A percentile compares a stretch with the other conserved stretches of the same genome.
Evolutionary conservation across 805 yeast genomes (phyloP).

Genomic region (Kluyveromyces aestuarii): DNA sequence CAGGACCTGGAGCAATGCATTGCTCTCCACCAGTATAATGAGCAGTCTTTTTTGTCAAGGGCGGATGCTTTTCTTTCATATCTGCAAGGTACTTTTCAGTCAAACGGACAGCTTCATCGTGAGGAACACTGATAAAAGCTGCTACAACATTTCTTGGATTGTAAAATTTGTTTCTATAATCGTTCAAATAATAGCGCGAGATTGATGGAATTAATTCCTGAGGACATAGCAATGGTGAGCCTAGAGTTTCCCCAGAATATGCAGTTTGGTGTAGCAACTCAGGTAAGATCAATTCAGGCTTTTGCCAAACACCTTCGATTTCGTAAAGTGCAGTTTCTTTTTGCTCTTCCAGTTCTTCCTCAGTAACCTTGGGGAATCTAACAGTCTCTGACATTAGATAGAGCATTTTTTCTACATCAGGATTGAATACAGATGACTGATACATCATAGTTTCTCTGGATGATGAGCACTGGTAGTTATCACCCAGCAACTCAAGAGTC

Average conservation of each 20-base stretch:
- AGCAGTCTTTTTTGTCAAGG: slow-evolving; percentile 30
- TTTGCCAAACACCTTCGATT: slow-evolving; percentile 69
- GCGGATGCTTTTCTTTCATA: slow-evolving; percentile 33
- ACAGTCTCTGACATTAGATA: slow-evolving; percentile 71
- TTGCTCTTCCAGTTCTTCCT: slow-evolving; percentile 66
- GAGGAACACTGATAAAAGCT: slow-evolving; percentile 80
- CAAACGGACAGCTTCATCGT: slow-evolving; percentile 55
- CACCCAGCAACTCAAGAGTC: slow-evolving; percentile 72
- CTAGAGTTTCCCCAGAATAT: slow-evolving; percentile 61
- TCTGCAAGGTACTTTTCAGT: slow-evolving; percentile 57
- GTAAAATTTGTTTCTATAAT: slow-evolving; percentile 58
- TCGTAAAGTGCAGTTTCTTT: slow-evolving; percentile 70
- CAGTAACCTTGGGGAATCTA: slow-evolving; percentile 55
- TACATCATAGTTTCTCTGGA: slow-evolving; percentile 87
- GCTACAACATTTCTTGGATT: slow-evolving; percentile 77
- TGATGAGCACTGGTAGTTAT: slow-evolving; percentile 88
- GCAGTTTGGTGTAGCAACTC: slow-evolving; percentile 87
- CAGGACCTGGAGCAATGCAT: slow-evolving; percentile 45
- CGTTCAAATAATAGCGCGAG: slow-evolving; percentile 40
- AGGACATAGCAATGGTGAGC: slow-evolving; percentile 81
- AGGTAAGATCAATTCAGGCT: slow-evolving; percentile 79
- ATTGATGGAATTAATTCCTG: slow-evolving; percentile 52
- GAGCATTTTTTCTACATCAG: slow-evolving; percentile 73
- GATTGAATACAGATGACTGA: slow-evolving; percentile 89
- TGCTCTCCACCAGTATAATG: slow-evolving; percentile 53